Percentiles rank a stretch among this genome's conserved stretches.
phyloP scores from a whole-genome alignment of 306 rosid genomes.

The Heteromeles arbutifolia region DNA sequence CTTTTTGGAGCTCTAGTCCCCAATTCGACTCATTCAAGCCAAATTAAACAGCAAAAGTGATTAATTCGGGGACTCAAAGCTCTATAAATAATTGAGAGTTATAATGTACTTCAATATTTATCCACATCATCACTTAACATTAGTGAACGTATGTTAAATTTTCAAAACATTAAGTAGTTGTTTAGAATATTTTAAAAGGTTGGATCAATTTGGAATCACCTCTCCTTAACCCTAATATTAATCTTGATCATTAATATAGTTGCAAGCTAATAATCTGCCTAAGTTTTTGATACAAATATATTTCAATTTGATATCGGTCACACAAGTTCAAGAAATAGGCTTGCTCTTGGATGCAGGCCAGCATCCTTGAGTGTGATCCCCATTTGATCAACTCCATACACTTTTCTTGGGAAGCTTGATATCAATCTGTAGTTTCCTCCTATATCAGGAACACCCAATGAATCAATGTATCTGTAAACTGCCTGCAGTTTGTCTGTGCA shows the following conservation, averaged over 20 bases:
- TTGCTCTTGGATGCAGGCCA: conserved; percentile 68
- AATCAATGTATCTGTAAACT: conserved; percentile 59
- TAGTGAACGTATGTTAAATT: neutral
- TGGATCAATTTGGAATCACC: neutral
- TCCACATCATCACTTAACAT: no score
- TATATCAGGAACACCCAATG: conserved; percentile 45
- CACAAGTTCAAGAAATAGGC: conserved; percentile 53
- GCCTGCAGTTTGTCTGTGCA: conserved; percentile 59
- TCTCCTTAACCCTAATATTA: no score
- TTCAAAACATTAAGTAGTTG: neutral
- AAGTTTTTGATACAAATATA: neutral
- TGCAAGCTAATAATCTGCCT: neutral
- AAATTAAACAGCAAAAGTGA: no score
- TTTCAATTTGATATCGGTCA: conserved; percentile 9
- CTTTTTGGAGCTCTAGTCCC: no score
- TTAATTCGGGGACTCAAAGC: no score
- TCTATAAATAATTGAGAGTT: neutral
- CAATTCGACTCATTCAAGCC: no score
- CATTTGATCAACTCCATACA: conserved; percentile 64
- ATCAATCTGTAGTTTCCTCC: conserved; percentile 55
- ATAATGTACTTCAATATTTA: no score
- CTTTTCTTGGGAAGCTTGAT: conserved; percentile 72
- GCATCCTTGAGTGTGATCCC: conserved; percentile 64
- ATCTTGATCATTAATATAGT: neutral
- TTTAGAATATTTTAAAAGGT: no score